Evolutionary conservation across 164 flowering plant species (phyloP), one percentile per base, ranked within the genome.

Genomic region (Pachysandra terminalis): DNA sequence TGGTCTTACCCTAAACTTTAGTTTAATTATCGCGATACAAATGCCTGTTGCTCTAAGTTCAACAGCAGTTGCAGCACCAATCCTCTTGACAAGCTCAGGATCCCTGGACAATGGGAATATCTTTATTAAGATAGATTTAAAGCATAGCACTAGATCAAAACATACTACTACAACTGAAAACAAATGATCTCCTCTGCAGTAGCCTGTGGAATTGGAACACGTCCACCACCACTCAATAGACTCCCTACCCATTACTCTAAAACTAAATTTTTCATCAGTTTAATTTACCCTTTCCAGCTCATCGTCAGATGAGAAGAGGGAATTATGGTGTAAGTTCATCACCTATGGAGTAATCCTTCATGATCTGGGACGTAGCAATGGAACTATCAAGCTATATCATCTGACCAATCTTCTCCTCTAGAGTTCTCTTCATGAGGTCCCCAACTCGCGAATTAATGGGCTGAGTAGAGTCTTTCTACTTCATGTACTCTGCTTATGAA

Each of bases 171-270:
- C n/a, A n/a, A n/a, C n/a, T n/a, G n/a, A n/a, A n/a, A n/a, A n/a
- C n/a, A n/a, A n/a, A n/a, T n/a, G n/a, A n/a, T n/a, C n/a, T 62
- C 66, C 64, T 75, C 66, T 2, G 80, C 71, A 1, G 80, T 56
- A 2, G 86, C 84, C 17, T 68, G 9, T 9, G 35, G 63, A 9
- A 40, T 56, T 2, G 84, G 84, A 23, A 63, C 81, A 68, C 84
- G 77, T 5, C 84, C 84, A 58, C 84, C 86, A n/a, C 83, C 86
- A 66, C 86, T 83, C 69, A 81, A 60, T 27, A 83, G 28, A 77
- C 86, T 83, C 73, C 86, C 86, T 82, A 68, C 23, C 3, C 45
- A 25, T 7, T 52, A 40, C 5, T 40, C 45, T 15, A 48, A 21
- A 23, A 6, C 41, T 0, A 17, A 5, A 6, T 68, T 10, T 27